These are phyloP conservation scores for Termitomyces sp. DNA, from an alignment of 768 basidiomycete species.

Conservation along the genomic window DNA sequence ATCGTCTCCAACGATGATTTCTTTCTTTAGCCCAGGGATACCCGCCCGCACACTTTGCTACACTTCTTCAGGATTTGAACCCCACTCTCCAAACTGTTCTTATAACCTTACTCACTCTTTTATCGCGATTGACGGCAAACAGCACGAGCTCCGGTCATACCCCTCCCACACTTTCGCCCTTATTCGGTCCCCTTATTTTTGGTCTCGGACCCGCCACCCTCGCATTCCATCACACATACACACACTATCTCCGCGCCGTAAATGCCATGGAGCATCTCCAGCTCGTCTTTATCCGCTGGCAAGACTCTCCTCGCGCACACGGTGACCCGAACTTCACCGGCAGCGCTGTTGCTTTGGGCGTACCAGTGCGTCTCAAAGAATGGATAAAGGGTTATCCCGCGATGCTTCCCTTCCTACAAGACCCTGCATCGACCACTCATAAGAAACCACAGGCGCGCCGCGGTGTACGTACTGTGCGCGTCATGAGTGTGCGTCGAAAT, in stretches of 20 bases:
- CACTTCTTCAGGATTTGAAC: slow-evolving; percentile 55
- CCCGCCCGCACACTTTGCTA: slow-evolving; percentile 68
- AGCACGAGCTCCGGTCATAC: slow-evolving; percentile 85
- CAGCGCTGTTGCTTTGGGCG: slow-evolving; percentile 57
- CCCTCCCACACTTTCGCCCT: slow-evolving; percentile 82
- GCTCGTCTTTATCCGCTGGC: slow-evolving; percentile 86
- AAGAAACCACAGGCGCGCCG: slow-evolving; percentile 61
- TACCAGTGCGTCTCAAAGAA: slow-evolving; percentile 84
- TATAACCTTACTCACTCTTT: slow-evolving; percentile 71
- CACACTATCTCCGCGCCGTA: slow-evolving; percentile 74
- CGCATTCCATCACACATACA: slow-evolving; percentile 46
- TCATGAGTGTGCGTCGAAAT: slow-evolving; percentile 74
- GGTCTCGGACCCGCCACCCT: slow-evolving; percentile 60
- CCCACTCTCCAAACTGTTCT: slow-evolving; percentile 58
- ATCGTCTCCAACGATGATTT: slow-evolving; percentile 7
- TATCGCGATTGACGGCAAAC: slow-evolving; percentile 80
- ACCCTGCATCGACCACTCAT: slow-evolving; percentile 19
- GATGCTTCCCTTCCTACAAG: slow-evolving; percentile 63
- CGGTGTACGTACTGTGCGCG: slow-evolving; percentile 73
- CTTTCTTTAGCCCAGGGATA: slow-evolving; percentile 51
- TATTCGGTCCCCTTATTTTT: slow-evolving; percentile 89
- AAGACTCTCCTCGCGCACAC: slow-evolving; percentile 67
- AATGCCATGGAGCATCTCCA: slow-evolving; percentile 91
- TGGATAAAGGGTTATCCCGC: slow-evolving; percentile 90
- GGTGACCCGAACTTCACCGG: no score